Percentiles rank a stretch among this genome's conserved stretches.
Conservation (phyloP, 1,284 basidiomycete species). For the Butyriboletus appendiculatus region DNA sequence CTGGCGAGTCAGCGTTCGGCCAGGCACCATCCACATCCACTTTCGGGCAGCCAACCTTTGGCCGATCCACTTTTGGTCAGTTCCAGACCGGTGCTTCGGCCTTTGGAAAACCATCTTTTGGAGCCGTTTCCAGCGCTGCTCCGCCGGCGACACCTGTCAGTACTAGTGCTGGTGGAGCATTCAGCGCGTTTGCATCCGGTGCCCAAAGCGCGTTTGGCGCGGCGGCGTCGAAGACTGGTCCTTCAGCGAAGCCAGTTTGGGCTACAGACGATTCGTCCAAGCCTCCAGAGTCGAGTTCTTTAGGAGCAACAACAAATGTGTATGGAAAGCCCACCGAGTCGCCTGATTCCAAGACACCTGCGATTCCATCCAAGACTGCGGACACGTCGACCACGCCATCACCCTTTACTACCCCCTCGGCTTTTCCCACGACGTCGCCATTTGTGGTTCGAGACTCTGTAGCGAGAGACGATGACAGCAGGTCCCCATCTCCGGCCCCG, state of each 20-base stretch:
- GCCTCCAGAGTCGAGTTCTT: conserved; percentile 5
- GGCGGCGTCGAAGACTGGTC: conserved; percentile 15
- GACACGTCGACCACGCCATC: not conserved
- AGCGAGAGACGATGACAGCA: conserved; percentile 23
- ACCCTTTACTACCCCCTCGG: not conserved
- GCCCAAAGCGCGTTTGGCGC: conserved; percentile 25
- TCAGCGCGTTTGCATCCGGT: conserved; percentile 32
- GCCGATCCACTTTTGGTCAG: conserved; percentile 39
- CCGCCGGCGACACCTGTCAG: conserved; percentile 2
- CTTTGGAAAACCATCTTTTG: conserved; percentile 27
- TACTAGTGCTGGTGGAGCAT: conserved; percentile 25
- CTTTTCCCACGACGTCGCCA: conserved; percentile 3
- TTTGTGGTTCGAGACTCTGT: conserved; percentile 16
- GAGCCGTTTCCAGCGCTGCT: conserved; percentile 22
- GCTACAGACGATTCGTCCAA: conserved; percentile 8
- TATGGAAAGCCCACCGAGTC: conserved; percentile 6
- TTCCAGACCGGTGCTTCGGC: conserved; percentile 29
- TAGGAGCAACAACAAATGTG: not conserved
- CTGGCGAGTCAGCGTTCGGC: conserved; percentile 29
- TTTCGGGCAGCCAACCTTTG: conserved; percentile 38
- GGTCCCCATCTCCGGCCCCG: conserved; percentile 30
- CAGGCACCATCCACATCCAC: conserved; percentile 20
- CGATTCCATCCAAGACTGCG: conserved; percentile 1
- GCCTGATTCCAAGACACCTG: conserved; percentile 5
- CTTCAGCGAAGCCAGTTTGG: conserved; percentile 27